Percentiles rank a stretch among this genome's conserved stretches.
Evolutionary conservation across 805 yeast genomes (phyloP).

Genomic region (Candida golubevii): DNA sequence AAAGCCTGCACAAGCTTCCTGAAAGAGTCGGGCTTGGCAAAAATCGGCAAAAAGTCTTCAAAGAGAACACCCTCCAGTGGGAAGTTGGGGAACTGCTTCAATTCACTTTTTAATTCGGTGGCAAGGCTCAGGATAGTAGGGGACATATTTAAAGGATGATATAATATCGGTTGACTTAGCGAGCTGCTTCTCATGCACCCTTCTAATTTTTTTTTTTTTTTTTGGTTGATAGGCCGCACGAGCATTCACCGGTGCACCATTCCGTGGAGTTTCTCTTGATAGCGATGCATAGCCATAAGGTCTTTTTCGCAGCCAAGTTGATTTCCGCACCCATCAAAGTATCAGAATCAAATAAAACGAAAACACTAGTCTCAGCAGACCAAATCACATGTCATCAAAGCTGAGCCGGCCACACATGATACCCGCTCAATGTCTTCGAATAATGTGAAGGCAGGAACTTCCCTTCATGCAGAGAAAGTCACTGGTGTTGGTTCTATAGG

Average conservation of each 20-base stretch:
- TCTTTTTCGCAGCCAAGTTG: no score
- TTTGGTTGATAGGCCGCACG: neutral
- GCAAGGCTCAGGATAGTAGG: slow-evolving; percentile 31
- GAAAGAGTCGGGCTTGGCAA: slow-evolving; percentile 76
- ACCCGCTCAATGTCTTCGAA: slow-evolving; percentile 3
- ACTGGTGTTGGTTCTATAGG: neutral
- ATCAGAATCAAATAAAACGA: no score
- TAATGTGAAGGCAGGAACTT: neutral
- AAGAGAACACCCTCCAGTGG: slow-evolving; percentile 90
- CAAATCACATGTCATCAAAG: neutral
- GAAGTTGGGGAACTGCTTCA: slow-evolving; percentile 83
- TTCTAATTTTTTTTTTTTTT: neutral
- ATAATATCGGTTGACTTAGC: no score
- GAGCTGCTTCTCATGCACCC: no score
- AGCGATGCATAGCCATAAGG: no score
- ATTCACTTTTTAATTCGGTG: slow-evolving; percentile 32
- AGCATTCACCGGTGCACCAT: no score
- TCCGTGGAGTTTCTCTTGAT: no score
- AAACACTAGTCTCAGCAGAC: no score
- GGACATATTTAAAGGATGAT: slow-evolving; percentile 6
- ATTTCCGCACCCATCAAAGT: no score
- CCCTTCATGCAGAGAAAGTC: slow-evolving; percentile 2
- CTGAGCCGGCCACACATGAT: slow-evolving; percentile 7
- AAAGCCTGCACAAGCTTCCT: slow-evolving; percentile 78
- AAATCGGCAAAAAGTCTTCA: slow-evolving; percentile 95